Evolutionary conservation across 78 protist genomes (phyloP), one percentile per base, ranked within the genome.

Genomic region (Dictyostelium discoideum): DNA sequence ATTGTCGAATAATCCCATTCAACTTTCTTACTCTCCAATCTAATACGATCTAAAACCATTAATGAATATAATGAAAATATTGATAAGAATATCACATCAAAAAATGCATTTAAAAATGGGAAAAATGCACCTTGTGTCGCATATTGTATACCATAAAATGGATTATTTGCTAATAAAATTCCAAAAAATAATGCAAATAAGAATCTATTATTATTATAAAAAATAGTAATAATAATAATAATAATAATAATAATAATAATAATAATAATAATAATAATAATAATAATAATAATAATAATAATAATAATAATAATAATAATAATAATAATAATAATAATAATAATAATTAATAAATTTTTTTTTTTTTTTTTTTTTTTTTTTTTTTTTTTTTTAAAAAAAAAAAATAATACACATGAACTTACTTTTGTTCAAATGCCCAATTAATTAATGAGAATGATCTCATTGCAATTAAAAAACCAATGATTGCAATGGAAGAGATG

Each of bases 401-500:
- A 5, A 42, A 42, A 42, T 2, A 40, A 40, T 40, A 40, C 3
- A 40, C 3, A 4, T 40, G 2, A 32, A 72, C 37, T 78, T 78
- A 81, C 78, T 82, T 90, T 82, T 90, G 95, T 72, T 90, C 95
- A 26, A 90, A 42, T 46, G 95, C 37, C 95, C 95, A 90, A 24
- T 29, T 48, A 7, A 50, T 37, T 24, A 82, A 22, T 24, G 65
- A 50, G 72, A 18, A 73, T 4, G 24, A 22, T 83, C 95, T 80
- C 88, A 90, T 82, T 32, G 73, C 77, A 69, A 83, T 18, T 20
- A 90, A 24, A 37, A 65, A 90, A 39, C 42, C 42, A 69, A 90
- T 40, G 40, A 90, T 42, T n/a, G 63, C 76, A 73, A 80, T 44
- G 18, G 76, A 37, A 13, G 95, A 90, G 2, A 90, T 54, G 20